Conservation (phyloP, 2,329 filamentous ascomycete genomes). For the Cladosporium sp. region DNA sequence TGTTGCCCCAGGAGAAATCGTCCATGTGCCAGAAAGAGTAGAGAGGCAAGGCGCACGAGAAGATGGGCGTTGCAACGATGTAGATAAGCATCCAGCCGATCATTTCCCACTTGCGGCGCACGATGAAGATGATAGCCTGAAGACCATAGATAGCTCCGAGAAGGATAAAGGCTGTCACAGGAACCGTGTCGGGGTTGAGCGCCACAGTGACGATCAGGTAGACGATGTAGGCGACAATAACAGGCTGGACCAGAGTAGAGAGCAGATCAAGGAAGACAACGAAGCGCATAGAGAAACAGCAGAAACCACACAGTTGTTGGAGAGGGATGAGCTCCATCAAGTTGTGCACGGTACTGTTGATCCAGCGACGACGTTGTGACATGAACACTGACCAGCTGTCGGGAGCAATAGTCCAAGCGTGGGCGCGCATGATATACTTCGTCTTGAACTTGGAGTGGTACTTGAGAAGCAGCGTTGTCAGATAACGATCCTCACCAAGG, state of each 20-base stretch:
- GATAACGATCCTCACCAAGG: conserved; percentile 93
- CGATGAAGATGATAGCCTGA: conserved; percentile 93
- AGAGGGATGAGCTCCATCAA: conserved; percentile 91
- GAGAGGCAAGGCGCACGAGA: conserved; percentile 81
- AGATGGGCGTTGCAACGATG: conserved; percentile 83
- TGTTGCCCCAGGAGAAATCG: conserved; percentile 99
- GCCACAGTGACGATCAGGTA: conserved; percentile 79
- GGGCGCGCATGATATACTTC: conserved; percentile 87
- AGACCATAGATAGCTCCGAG: conserved; percentile 95
- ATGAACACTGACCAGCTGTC: conserved; percentile 93
- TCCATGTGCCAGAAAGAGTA: conserved; percentile 99
- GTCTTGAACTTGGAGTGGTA: conserved; percentile 94
- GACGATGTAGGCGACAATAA: conserved; percentile 81
- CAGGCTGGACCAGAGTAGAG: conserved; percentile 86
- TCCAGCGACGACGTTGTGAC: conserved; percentile 98
- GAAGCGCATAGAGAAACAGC: conserved; percentile 99
- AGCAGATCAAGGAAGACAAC: conserved; percentile 92
- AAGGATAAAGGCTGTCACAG: conserved; percentile 82
- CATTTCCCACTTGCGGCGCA: conserved; percentile 98
- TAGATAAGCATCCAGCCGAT: conserved; percentile 99
- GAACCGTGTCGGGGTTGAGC: conserved; percentile 61
- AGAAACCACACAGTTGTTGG: conserved; percentile 95
- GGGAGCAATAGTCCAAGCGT: conserved; percentile 95
- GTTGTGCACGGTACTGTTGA: conserved; percentile 98
- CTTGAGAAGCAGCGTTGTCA: conserved; percentile 92